Percentiles rank a stretch among this genome's conserved stretches.
Evolutionary conservation across 2,329 filamentous ascomycete genomes (phyloP).

Genomic region (Ascochyta lentis): DNA sequence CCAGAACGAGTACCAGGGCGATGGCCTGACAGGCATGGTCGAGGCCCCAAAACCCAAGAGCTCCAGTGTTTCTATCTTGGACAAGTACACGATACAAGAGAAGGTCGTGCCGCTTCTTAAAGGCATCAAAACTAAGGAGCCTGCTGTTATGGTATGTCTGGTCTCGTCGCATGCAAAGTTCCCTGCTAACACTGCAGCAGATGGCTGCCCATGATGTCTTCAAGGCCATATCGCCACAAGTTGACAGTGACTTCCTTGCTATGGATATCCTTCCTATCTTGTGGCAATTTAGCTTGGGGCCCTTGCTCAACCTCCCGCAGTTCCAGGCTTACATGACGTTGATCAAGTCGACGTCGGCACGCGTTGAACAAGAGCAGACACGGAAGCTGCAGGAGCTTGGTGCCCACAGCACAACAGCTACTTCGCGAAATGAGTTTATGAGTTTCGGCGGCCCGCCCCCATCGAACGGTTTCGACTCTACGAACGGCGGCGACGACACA

Average conservation of each 20-base stretch:
- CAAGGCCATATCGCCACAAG: conserved; percentile 78
- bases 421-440: conserved; percentile 70
- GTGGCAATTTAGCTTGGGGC: conserved; percentile 91
- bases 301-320: conserved; percentile 80
- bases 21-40: conserved; percentile 77
- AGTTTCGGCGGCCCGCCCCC: conserved; percentile 64
- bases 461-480: conserved; percentile 64
- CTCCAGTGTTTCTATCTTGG: conserved; percentile 77
- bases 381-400: conserved; percentile 86
- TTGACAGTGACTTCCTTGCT: conserved; percentile 89
- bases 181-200: conserved; percentile 26
- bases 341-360: conserved; percentile 78
- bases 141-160: conserved; percentile 78
- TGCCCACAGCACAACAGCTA: conserved; percentile 61
- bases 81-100: conserved; percentile 98
- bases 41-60: conserved; percentile 64
- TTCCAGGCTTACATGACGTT: conserved; percentile 91
- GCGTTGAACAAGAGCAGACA: conserved; percentile 87
- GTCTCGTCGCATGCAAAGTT: background rate
- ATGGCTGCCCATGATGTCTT: conserved; percentile 88
- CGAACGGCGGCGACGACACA: conserved; percentile 65
- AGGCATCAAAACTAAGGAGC: conserved; percentile 96
- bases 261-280: conserved; percentile 88
- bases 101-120: conserved; percentile 91
- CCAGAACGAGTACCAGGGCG: conserved; percentile 54